Conservation (phyloP, 176 grass and related monocot species). For the Triticum aestivum region DNA sequence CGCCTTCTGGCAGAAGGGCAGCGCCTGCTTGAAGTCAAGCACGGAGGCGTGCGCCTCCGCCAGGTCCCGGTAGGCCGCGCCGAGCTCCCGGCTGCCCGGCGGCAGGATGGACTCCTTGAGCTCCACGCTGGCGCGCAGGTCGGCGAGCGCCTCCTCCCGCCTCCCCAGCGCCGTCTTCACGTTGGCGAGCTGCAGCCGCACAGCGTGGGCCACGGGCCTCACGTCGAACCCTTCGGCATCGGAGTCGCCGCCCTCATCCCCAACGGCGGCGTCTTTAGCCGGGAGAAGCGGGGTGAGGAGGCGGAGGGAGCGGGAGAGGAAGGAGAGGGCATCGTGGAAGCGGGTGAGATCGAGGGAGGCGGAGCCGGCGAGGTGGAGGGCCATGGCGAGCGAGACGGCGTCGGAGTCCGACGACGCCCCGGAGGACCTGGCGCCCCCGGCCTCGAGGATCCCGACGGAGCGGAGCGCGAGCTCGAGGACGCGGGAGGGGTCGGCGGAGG, state of each 20-base stretch:
- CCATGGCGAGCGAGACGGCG: constrained; percentile 84
- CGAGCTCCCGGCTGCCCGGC: constrained; percentile 71
- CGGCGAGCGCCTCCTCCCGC: constrained; percentile 74
- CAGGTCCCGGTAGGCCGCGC: constrained; percentile 59
- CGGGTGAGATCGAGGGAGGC: constrained; percentile 71
- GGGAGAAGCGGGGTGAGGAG: constrained; percentile 40
- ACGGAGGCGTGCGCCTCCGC: constrained; percentile 72
- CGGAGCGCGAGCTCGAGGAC: constrained; percentile 68
- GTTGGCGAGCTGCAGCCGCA: constrained; percentile 71
- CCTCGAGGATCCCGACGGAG: constrained; percentile 61
- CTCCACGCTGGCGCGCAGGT: constrained; percentile 72
- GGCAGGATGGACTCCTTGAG: constrained; percentile 86
- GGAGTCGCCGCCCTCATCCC: constrained; percentile 1
- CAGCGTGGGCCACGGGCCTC: constrained; percentile 74
- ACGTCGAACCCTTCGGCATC: constrained; percentile 55
- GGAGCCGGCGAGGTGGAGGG: constrained; percentile 80
- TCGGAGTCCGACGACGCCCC: constrained; percentile 23
- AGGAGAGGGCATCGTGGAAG: constrained; percentile 87
- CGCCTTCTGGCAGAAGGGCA: constrained; percentile 78
- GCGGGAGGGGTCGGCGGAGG: constrained; percentile 40
- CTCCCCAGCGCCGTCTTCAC: constrained; percentile 88
- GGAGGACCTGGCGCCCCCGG: constrained; percentile 1
- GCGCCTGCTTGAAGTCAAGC: constrained; percentile 84
- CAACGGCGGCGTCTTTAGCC: background rate
- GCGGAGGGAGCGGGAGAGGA: constrained; percentile 68